Base-by-base conservation (phyloP, 495 filamentous ascomycete species). In the Bombardia bombarda region DNA sequence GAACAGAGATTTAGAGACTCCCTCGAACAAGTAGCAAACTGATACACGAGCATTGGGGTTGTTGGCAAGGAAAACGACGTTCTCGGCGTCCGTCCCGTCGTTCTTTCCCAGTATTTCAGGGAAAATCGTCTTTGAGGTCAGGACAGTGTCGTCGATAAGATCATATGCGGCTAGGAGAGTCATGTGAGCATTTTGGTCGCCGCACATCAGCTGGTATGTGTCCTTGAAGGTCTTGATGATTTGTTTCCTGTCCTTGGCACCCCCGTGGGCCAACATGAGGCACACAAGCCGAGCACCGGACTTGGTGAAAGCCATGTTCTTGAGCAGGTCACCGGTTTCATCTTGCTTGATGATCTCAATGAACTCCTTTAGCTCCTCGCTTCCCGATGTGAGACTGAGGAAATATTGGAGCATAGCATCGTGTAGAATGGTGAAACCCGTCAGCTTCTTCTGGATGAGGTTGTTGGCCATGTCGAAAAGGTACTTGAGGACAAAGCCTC, bases 361-460 rank as follows among this genome's bases (percentile, higher is more conserved):
- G 55, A 92, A 96, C 50, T 95, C 89, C 30, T 74, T 85, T 30
- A 82, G 73, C 59, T 95, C 90, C 31, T 80, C 77, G 52, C 78
- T 84, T 16, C 82, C 87, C 10, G 78, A 70, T 38, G 81, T 83
- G 34, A 80, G 76, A 56, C 84, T 89, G 35, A 87, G 72, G 65
- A 88, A 92, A 60, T 96, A 97, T 57, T 99, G 89, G 36, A 96
- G 77, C 90, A 97, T 94, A 17, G 92, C 93, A 50, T 93, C 90
- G 61, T 99, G 93, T 4, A 97, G 74, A 71, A 97, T 90, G 1
- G 88, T 94, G 63, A 97, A 99, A 6, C 84, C 88, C 12, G 88
- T 90, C 52, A 86, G 78, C 66, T 93, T 89, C 75, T 99, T 99
- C 67, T 96, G 88, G 40, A 96, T 73, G 18, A 97, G 76, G 43